Evolutionary conservation across 306 rosid species (phyloP).

Genomic region (Dryas alaskensis): DNA sequence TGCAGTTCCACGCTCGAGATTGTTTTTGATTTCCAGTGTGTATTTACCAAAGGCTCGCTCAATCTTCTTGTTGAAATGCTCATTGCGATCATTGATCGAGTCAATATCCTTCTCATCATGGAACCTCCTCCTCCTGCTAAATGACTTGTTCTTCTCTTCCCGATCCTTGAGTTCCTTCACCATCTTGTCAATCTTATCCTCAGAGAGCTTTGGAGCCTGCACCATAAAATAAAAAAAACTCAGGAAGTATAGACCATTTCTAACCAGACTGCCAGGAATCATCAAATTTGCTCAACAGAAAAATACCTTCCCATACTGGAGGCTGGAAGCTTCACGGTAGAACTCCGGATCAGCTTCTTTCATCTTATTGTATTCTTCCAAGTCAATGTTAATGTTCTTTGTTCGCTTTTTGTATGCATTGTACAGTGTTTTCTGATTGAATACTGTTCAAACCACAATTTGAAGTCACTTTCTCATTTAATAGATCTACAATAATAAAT

Average conservation of each 20-base stretch:
- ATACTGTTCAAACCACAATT: slow-evolving; percentile 49
- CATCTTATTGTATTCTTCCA: slow-evolving; percentile 88
- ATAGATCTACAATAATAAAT: neutral
- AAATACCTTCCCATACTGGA: slow-evolving; percentile 86
- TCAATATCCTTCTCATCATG: slow-evolving; percentile 97
- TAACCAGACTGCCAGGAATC: slow-evolving; percentile 6
- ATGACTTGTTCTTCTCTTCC: slow-evolving; percentile 70
- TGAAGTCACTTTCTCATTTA: slow-evolving; percentile 13
- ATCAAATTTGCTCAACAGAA: slow-evolving; percentile 11
- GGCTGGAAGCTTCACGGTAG: slow-evolving; percentile 98
- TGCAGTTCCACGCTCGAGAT: slow-evolving; percentile 98
- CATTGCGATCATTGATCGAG: slow-evolving; percentile 94
- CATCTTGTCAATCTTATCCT: slow-evolving; percentile 88
- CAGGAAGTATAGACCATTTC: slow-evolving; percentile 7
- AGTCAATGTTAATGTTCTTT: slow-evolving; percentile 60
- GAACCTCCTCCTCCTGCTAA: slow-evolving; percentile 86
- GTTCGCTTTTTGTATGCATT: slow-evolving; percentile 90
- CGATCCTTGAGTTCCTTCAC: slow-evolving; percentile 87
- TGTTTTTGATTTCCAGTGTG: slow-evolving; percentile 96
- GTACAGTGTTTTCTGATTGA: slow-evolving; percentile 85
- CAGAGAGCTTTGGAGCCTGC: slow-evolving; percentile 75
- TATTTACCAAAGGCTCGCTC: slow-evolving; percentile 97
- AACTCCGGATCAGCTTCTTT: slow-evolving; percentile 97
- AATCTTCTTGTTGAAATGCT: slow-evolving; percentile 96
- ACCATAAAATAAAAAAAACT: slow-evolving; percentile 18